phyloP scores from a whole-genome alignment of 495 filamentous ascomycete species.

The Neurospora sp. region DNA sequence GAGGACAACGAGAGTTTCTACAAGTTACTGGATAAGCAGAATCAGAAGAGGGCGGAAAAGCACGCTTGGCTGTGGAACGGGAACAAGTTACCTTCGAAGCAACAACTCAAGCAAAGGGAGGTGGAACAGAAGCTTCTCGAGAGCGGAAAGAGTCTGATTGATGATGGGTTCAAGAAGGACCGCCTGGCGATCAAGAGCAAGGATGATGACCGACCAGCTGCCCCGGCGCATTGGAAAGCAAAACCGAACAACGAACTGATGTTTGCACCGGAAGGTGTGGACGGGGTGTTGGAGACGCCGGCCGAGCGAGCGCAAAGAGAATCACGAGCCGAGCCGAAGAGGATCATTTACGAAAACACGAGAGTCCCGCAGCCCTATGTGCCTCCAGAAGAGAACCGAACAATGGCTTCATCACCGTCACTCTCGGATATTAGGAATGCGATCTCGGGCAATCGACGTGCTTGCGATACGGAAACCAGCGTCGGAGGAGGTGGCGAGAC shows the following conservation, averaged over 20 bases:
- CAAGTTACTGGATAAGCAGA: slow-evolving; percentile 83
- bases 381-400: slow-evolving; percentile 10
- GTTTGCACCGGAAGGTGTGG: slow-evolving; percentile 69
- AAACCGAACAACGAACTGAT: slow-evolving; percentile 75
- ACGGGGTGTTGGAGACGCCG: slow-evolving; percentile 55
- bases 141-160: slow-evolving; percentile 27
- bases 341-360: slow-evolving; percentile 77
- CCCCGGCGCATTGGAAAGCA: slow-evolving; percentile 65
- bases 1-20: slow-evolving; percentile 98
- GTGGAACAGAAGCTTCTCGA: slow-evolving; percentile 53
- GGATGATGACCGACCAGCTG: slow-evolving; percentile 61
- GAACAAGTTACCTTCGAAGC: slow-evolving; percentile 81
- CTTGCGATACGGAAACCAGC: slow-evolving; percentile 54
- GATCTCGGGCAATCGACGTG: slow-evolving; percentile 63
- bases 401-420: slow-evolving; percentile 62
- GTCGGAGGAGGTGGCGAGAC: slow-evolving; percentile 59
- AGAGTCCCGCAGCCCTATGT: slow-evolving; percentile 45
- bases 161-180: slow-evolving; percentile 44
- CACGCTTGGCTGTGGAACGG: slow-evolving; percentile 80
- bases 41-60: slow-evolving; percentile 67
- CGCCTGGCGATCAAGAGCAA: slow-evolving; percentile 47
- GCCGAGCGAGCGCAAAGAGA: slow-evolving; percentile 55
- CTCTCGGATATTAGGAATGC: slow-evolving; percentile 80
- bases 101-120: slow-evolving; percentile 72
- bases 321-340: slow-evolving; percentile 67